These are phyloP conservation scores for Lentinula sp. DNA, from an alignment of 768 basidiomycete species.

Conservation along the genomic window DNA sequence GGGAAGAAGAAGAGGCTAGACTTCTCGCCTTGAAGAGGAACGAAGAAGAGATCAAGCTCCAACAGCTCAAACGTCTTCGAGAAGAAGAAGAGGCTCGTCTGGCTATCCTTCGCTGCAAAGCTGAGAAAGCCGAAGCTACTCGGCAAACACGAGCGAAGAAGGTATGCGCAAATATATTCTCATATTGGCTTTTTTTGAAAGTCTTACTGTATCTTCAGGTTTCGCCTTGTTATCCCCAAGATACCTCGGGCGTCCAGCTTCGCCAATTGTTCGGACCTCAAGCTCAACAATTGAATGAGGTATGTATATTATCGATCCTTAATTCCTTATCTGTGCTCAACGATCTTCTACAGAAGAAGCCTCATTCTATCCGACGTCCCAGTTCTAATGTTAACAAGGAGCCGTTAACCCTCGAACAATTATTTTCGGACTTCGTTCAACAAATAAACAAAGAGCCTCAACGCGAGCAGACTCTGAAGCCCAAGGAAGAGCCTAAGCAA, in stretches of 20 bases:
- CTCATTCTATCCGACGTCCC: background rate
- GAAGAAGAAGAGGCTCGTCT: constrained; percentile 4
- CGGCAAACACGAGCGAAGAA: background rate
- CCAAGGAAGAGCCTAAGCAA: background rate
- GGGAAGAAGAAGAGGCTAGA: background rate
- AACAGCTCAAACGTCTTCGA: background rate
- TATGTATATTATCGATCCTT: background rate
- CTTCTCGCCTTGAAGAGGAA: background rate
- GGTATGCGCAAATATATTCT: background rate
- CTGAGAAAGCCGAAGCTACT: background rate
- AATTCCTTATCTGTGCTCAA: background rate
- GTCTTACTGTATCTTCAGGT: background rate
- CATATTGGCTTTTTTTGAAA: background rate
- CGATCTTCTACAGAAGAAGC: background rate
- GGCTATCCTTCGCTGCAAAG: background rate
- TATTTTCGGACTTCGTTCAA: background rate
- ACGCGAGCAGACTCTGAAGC: background rate
- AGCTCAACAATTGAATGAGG: background rate
- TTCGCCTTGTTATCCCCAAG: background rate
- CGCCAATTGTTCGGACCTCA: background rate
- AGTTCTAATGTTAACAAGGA: background rate
- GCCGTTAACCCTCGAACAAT: background rate
- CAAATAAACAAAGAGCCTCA: background rate
- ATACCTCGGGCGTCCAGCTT: background rate
- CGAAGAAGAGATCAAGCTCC: background rate